These are phyloP conservation scores for Penstemon barbatus DNA, from an alignment of 257 asterid species.

Conservation along the genomic window DNA sequence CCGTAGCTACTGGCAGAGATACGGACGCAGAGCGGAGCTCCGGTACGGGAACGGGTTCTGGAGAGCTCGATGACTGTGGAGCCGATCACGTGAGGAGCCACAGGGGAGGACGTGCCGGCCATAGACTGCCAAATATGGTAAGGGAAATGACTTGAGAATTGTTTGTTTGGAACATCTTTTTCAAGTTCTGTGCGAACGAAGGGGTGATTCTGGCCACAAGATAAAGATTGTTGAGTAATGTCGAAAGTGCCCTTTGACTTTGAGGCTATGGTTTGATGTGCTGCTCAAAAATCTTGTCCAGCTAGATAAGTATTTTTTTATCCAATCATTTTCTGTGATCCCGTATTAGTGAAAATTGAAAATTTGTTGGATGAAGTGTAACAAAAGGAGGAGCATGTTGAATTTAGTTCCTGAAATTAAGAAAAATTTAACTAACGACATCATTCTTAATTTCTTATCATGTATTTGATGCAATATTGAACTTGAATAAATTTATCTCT, in stretches of 20 bases:
- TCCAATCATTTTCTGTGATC: too few relatives aligned
- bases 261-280: constrained; percentile 23
- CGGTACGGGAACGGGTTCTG: constrained; percentile 38
- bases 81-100: constrained; percentile 48
- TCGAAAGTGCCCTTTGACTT: constrained; percentile 27
- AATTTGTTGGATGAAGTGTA: too few relatives aligned
- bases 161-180: neutral
- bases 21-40: constrained; percentile 54
- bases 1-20: constrained; percentile 55
- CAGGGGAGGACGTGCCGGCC: constrained; percentile 76
- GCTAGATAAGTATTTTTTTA: too few relatives aligned
- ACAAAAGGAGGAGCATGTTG: too few relatives aligned
- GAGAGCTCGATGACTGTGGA: constrained; percentile 50
- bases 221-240: neutral
- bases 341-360: too few relatives aligned
- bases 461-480: too few relatives aligned
- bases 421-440: too few relatives aligned
- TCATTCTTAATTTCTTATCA: too few relatives aligned
- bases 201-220: constrained; percentile 28
- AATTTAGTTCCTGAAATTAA: too few relatives aligned
- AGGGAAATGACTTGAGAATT: constrained; percentile 3
- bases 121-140: constrained; percentile 36
- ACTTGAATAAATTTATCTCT: too few relatives aligned
- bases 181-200: constrained; percentile 9
- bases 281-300: constrained; percentile 18